Conservation (phyloP, 1,284 basidiomycete species). For the Austropuccinia psidii region DNA sequence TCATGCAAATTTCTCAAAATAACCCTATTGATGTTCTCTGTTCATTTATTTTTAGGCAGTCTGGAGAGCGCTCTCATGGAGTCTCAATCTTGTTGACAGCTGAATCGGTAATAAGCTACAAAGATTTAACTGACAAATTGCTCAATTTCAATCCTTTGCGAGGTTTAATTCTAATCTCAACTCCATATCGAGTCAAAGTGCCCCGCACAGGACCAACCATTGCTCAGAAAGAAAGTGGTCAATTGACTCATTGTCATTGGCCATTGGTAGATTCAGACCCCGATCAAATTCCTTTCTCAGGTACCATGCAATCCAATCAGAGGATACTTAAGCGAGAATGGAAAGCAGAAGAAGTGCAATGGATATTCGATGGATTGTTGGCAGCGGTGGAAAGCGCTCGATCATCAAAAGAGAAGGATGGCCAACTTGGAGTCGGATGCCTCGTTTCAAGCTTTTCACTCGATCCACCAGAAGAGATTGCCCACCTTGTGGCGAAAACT, state of each 20-base stretch:
- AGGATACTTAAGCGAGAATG: conserved; percentile 3
- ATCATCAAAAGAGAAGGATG: background rate
- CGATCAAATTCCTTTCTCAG: background rate
- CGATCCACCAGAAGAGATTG: background rate
- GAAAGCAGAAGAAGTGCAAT: background rate
- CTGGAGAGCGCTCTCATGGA: background rate
- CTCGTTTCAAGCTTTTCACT: background rate
- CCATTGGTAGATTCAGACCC: background rate
- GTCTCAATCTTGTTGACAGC: background rate
- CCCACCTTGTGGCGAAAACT: background rate
- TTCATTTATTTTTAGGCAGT: background rate
- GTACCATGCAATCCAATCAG: background rate
- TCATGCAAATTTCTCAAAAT: background rate
- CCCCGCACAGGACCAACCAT: background rate
- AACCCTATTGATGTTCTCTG: background rate
- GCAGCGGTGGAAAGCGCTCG: background rate
- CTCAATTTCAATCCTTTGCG: background rate
- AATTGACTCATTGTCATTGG: background rate
- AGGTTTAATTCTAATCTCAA: background rate
- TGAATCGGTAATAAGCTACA: background rate
- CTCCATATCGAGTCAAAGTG: conserved; percentile 28
- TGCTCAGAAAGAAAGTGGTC: background rate
- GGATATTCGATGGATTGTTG: background rate
- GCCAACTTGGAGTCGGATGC: background rate
- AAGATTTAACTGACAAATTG: background rate